Base-by-base conservation (phyloP, 306 rosid species). In the Medicago arabica region DNA sequence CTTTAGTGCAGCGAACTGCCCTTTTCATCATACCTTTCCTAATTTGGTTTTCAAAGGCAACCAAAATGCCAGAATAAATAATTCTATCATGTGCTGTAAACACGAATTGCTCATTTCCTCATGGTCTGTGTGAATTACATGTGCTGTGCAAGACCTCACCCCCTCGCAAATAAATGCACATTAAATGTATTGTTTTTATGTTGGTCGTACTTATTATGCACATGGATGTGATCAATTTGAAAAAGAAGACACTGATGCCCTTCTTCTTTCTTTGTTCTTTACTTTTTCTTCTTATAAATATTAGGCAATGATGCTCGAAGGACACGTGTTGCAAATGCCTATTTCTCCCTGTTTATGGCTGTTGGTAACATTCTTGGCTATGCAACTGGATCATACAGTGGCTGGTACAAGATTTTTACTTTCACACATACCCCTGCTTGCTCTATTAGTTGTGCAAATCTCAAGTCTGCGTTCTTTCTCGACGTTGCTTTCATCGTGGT, bases 271-370 rank as follows among this genome's bases (percentile, higher is more conserved):
- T 44, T 74, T 69, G 50, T 69, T 60, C 46, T 53, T 34, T 5
- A 34, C 18, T 16, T 79, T 58, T 65, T 84, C 66, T 81, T 81
- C 68, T 71, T 75, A 65, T 59, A 47, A 75, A 78, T 87, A 47
- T 72, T 84, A 92, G 98, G 89, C 71, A 87, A 92, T 83, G 97
- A 92, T 83, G 82, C 85, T 78, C 89, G 97, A 73, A 92, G 97
- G 84, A 95, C 88, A 55, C 88, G 97, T 38, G 99, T 92, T 41
- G 99, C 98, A 78, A 96, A 96, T 85, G 97, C 99, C 17, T 96
- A 92, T 78, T 96, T 88, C 89, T 96, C 99, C 63, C 83, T 90
- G 75, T 92, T 79, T 82, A 96, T 96, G 91, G 99, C 99, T 67
- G 60, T 92, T 84, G 99, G 99, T 67, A 95, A 95, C 78, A 69